phyloP scores from a whole-genome alignment of 805 yeast species.

The Saturnispora quitensis region DNA sequence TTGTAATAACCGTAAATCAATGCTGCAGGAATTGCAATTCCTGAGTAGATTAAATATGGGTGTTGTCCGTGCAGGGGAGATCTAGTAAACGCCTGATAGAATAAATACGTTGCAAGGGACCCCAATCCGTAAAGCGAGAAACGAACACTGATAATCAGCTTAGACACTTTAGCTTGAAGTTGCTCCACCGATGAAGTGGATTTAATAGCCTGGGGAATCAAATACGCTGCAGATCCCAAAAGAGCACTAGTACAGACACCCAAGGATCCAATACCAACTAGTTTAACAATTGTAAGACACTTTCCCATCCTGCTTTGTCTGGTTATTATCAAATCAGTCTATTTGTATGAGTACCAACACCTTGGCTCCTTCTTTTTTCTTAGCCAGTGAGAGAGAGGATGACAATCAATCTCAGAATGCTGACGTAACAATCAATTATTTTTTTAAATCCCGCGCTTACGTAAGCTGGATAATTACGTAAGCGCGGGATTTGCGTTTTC shows the following conservation, averaged over 20 bases:
- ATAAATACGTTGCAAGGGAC: conserved; percentile 39
- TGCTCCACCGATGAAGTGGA: neutral
- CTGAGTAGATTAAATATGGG: conserved; percentile 63
- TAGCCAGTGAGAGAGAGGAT: neutral
- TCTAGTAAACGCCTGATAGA: conserved; percentile 45
- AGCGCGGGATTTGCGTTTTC: neutral
- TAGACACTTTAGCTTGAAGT: neutral
- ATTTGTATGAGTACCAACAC: neutral
- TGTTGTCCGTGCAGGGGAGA: conserved; percentile 53
- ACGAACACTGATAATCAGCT: conserved; percentile 16
- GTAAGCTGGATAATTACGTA: neutral
- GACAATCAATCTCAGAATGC: neutral
- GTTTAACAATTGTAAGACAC: conserved; percentile 48
- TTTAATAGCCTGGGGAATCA: neutral
- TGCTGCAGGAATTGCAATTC: conserved; percentile 43
- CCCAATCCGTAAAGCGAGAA: conserved; percentile 30
- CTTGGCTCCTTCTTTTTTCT: neutral
- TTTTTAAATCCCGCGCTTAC: neutral
- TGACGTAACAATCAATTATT: neutral
- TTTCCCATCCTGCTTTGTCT: conserved; percentile 33
- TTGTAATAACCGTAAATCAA: conserved; percentile 23
- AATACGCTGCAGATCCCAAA: conserved; percentile 18
- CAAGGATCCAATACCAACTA: conserved; percentile 55
- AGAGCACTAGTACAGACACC: conserved; percentile 55
- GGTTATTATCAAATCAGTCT: neutral